These are phyloP conservation scores for Zymoseptoria tritici DNA, from an alignment of 2,329 filamentous ascomycete genomes.

Conservation along the genomic window DNA sequence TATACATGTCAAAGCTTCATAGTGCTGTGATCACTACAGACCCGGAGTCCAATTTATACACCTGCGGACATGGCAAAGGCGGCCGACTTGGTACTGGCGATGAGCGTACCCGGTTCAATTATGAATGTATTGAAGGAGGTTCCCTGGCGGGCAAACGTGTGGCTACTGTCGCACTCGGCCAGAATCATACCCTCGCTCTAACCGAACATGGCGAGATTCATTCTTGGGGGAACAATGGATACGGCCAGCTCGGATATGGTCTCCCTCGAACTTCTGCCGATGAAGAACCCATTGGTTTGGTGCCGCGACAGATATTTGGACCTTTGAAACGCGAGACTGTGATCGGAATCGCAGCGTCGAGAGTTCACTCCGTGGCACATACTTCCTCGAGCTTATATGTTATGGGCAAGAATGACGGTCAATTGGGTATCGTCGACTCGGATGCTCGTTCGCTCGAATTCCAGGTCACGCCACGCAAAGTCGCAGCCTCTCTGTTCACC, in stretches of 20 bases:
- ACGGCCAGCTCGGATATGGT: slow-evolving; percentile 77
- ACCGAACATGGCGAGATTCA: slow-evolving; percentile 83
- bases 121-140: slow-evolving; percentile 71
- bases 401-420: slow-evolving; percentile 91
- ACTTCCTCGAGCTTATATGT: slow-evolving; percentile 77
- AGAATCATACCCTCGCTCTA: slow-evolving; percentile 83
- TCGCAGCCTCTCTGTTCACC: slow-evolving; percentile 75
- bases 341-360: slow-evolving; percentile 76
- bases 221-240: slow-evolving; percentile 86
- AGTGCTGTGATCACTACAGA: slow-evolving; percentile 83
- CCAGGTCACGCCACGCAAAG: slow-evolving; percentile 75
- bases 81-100: slow-evolving; percentile 84
- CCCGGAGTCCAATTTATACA: slow-evolving; percentile 80
- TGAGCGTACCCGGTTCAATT: slow-evolving; percentile 81
- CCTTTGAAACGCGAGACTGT: slow-evolving; percentile 79
- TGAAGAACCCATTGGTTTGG: slow-evolving; percentile 73
- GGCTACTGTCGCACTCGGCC: slow-evolving; percentile 71
- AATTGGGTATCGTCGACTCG: slow-evolving; percentile 88
- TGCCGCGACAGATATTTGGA: slow-evolving; percentile 84
- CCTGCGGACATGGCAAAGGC: slow-evolving; percentile 86
- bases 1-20: slow-evolving; percentile 84
- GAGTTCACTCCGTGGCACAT: slow-evolving; percentile 85
- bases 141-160: slow-evolving; percentile 66
- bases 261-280: slow-evolving; percentile 64
- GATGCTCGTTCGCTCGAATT: slow-evolving; percentile 83